phyloP scores from a whole-genome alignment of 768 basidiomycete species.

The Trametes gibbosa region DNA sequence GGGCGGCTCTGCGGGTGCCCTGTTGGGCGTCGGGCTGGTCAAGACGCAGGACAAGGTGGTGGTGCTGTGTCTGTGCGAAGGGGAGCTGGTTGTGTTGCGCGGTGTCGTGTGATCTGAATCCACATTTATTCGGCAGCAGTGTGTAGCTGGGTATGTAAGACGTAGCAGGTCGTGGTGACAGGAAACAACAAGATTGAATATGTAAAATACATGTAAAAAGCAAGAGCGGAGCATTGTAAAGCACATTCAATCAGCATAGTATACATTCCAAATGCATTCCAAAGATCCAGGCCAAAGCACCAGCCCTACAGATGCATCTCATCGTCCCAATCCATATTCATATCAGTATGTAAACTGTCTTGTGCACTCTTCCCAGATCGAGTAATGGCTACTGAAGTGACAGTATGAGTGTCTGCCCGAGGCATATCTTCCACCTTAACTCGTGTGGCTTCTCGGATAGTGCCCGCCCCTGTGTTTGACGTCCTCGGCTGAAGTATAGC shows the following conservation, averaged over 20 bases:
- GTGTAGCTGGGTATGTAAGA: neutral
- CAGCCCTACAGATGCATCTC: neutral
- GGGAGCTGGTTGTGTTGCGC: conserved; percentile 62
- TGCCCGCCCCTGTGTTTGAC: no score
- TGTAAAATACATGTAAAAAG: neutral
- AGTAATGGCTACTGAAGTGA: no score
- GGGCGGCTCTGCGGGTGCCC: conserved; percentile 64
- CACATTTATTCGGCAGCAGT: neutral
- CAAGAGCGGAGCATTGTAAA: neutral
- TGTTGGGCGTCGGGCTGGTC: conserved; percentile 72
- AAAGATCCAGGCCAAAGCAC: neutral
- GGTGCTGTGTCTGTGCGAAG: conserved; percentile 75
- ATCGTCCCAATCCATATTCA: no score
- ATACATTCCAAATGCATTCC: no score
- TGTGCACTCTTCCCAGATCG: no score
- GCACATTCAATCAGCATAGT: neutral
- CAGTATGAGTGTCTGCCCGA: no score
- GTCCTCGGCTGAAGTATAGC: no score
- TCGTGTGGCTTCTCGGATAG: no score
- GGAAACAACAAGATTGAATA: no score
- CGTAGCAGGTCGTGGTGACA: no score
- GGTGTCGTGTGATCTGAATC: conserved; percentile 28
- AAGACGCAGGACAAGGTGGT: conserved; percentile 32
- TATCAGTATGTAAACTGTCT: no score
- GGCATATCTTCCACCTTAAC: no score